Conservation (phyloP, 805 yeast genomes). For the Trichomonascus vanleenenianus region DNA sequence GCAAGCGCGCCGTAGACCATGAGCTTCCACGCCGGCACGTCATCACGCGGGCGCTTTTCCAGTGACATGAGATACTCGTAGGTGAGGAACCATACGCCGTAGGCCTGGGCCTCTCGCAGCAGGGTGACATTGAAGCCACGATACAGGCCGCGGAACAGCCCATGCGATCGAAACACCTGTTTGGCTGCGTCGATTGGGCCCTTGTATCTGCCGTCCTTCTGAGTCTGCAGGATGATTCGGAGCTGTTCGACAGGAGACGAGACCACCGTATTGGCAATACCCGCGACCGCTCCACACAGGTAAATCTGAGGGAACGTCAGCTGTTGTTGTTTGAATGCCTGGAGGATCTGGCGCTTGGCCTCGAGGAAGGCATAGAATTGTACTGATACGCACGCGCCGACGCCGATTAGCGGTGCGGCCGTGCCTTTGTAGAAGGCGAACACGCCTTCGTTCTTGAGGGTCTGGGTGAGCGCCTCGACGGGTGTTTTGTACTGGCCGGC, state of each 20-base stretch:
- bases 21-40: conserved; percentile 48
- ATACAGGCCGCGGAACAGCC: conserved; percentile 40
- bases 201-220: conserved; percentile 28
- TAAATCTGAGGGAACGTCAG: conserved; percentile 50
- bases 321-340: conserved; percentile 26
- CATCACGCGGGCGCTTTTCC: conserved; percentile 29
- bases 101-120: conserved; percentile 59
- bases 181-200: conserved; percentile 40
- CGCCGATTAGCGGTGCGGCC: conserved; percentile 61
- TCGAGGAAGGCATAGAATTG: conserved; percentile 70
- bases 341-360: conserved; percentile 46
- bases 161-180: conserved; percentile 36
- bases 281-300: conserved; percentile 58
- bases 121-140: conserved; percentile 50
- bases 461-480: conserved; percentile 41
- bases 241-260: conserved; percentile 62
- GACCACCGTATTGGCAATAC: conserved; percentile 55
- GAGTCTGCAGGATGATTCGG: conserved; percentile 53
- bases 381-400: conserved; percentile 59
- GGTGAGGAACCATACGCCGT: conserved; percentile 66
- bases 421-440: conserved; percentile 60
- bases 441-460: conserved; percentile 53
- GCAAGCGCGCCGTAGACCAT: conserved; percentile 54
- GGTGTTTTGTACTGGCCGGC: conserved; percentile 58
- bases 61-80: conserved; percentile 46